Percentiles rank a stretch among this genome's conserved stretches.
phyloP scores from a whole-genome alignment of 441 rosid genomes.

The Gossypium davidsonii region DNA sequence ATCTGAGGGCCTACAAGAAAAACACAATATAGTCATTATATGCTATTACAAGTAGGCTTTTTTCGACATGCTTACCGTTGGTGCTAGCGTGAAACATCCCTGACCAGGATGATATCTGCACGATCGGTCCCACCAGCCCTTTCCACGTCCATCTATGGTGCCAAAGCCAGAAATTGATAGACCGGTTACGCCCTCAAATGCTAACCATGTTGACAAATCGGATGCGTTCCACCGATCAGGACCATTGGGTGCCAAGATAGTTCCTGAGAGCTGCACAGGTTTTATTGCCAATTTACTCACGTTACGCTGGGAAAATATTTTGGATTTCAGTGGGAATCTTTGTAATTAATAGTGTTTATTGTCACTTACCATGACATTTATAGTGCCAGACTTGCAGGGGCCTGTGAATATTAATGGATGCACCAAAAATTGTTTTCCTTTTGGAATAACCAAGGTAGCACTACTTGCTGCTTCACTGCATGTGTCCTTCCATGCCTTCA shows the following conservation, averaged over 20 bases:
- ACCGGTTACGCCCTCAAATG: neutral
- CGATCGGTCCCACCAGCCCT: constrained; percentile 35
- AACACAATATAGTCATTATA: neutral
- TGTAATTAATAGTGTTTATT: neutral
- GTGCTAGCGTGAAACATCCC: constrained; percentile 37
- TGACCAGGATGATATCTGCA: constrained; percentile 34
- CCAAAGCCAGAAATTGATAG: neutral
- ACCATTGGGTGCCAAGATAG: constrained; percentile 23
- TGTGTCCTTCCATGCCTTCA: constrained; percentile 38
- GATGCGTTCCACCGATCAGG: constrained; percentile 23
- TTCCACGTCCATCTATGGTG: constrained; percentile 28
- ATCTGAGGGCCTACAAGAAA: constrained; percentile 21
- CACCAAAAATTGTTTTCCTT: constrained; percentile 33
- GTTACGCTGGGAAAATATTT: no score
- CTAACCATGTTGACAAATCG: neutral
- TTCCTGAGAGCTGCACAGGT: constrained; percentile 22
- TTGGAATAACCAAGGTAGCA: constrained; percentile 29
- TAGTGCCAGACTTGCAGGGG: constrained; percentile 37
- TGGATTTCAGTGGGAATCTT: neutral
- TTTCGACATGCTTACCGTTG: constrained; percentile 25
- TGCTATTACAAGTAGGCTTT: neutral
- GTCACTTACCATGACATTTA: constrained; percentile 26
- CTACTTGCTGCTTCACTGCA: constrained; percentile 18
- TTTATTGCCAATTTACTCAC: no score
- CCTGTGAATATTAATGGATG: constrained; percentile 31